Evolutionary conservation across 2,329 filamentous ascomycete genomes (phyloP).

Genomic region (Cucurbitaria berberidis): DNA sequence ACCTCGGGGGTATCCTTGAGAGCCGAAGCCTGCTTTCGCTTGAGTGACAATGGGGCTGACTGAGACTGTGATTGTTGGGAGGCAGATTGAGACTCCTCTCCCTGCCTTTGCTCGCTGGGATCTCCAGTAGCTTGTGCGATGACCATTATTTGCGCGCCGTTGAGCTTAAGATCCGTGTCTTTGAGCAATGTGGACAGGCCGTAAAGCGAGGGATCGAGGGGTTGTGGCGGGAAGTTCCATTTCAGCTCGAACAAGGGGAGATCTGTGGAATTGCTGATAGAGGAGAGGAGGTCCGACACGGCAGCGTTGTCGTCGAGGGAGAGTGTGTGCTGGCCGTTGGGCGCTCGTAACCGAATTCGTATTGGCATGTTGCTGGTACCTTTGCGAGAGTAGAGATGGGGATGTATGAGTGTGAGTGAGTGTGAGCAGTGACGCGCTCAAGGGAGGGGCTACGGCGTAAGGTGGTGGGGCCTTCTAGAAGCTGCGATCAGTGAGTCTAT

Average conservation of each 20-base stretch:
- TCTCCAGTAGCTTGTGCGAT: constrained; percentile 53
- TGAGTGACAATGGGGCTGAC: constrained; percentile 47
- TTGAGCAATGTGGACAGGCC: constrained; percentile 58
- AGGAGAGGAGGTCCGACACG: constrained; percentile 64
- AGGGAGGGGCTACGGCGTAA: constrained; percentile 2
- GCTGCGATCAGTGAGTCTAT: constrained; percentile 10
- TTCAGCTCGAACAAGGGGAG: constrained; percentile 75
- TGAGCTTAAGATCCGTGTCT: constrained; percentile 66
- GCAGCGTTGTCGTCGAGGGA: constrained; percentile 72
- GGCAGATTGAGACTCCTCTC: constrained; percentile 10
- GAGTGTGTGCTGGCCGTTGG: constrained; percentile 73
- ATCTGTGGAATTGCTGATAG: constrained; percentile 69
- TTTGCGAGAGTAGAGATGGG: constrained; percentile 5
- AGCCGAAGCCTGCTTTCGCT: constrained; percentile 52
- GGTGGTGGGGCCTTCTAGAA: constrained; percentile 8
- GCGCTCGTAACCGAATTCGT: constrained; percentile 76
- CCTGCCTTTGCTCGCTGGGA: constrained; percentile 28
- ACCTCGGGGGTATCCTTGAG: constrained; percentile 68
- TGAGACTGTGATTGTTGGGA: constrained; percentile 18
- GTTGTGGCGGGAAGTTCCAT: constrained; percentile 80
- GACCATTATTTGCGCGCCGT: constrained; percentile 74
- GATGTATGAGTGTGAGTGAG: background rate
- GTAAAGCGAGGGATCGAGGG: constrained; percentile 65
- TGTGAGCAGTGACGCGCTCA: background rate
- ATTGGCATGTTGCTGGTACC: constrained; percentile 57